Evolutionary conservation across 2,329 filamentous ascomycete genomes (phyloP).

Genomic region (Tolypocladium sp.): DNA sequence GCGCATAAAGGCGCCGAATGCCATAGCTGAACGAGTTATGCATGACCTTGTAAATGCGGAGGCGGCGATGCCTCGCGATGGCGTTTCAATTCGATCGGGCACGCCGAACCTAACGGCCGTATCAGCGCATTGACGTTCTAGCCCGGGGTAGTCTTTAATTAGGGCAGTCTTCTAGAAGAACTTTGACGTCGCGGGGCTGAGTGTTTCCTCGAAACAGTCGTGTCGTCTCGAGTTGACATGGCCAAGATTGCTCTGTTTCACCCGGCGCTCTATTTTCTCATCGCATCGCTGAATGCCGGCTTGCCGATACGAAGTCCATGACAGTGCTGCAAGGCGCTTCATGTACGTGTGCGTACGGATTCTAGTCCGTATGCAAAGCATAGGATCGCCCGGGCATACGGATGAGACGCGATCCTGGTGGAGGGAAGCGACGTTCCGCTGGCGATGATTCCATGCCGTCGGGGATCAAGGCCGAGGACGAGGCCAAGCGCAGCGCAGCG

Average conservation of each 20-base stretch:
- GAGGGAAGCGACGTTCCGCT: neutral
- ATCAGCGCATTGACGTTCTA: neutral
- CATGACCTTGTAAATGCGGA: neutral
- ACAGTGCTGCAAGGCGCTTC: neutral
- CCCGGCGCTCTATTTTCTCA: neutral
- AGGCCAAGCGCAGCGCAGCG: neutral
- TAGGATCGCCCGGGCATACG: neutral
- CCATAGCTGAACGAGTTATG: neutral
- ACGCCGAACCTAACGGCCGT: neutral
- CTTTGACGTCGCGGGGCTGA: neutral
- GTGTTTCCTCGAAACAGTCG: neutral
- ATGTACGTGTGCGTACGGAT: neutral
- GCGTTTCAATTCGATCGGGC: slow-evolving; percentile 1
- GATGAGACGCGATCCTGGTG: neutral
- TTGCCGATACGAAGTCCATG: neutral
- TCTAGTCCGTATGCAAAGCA: neutral
- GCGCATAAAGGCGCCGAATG: neutral
- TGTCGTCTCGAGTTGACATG: neutral
- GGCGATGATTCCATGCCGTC: neutral
- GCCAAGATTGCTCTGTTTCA: neutral
- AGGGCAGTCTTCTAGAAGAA: neutral
- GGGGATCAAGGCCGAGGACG: neutral
- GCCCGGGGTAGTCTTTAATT: neutral
- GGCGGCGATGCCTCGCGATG: neutral
- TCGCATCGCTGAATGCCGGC: neutral